Percentiles rank a stretch among this genome's conserved stretches.
These are phyloP conservation scores for Xylariomycetidae sp. DNA, from an alignment of 2,329 filamentous ascomycete genomes.

Conservation along the genomic window DNA sequence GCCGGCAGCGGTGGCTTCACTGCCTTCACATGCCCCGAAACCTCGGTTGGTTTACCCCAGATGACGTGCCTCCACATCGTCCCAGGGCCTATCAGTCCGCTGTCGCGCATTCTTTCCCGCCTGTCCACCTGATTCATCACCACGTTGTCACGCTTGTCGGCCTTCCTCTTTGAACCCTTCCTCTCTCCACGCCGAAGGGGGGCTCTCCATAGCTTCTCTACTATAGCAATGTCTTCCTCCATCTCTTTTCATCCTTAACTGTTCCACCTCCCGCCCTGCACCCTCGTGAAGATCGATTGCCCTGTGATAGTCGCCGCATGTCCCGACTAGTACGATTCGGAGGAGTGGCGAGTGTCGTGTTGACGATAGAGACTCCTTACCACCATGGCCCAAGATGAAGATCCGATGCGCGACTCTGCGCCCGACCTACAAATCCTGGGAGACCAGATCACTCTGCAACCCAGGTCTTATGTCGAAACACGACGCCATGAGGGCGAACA, in stretches of 20 bases:
- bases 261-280: not conserved
- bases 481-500: conserved; percentile 45
- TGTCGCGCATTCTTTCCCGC: too few relatives aligned
- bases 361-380: too few relatives aligned
- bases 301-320: too few relatives aligned
- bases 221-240: not conserved
- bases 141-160: too few relatives aligned
- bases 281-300: too few relatives aligned
- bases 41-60: conserved; percentile 10
- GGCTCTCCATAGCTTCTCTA: not conserved
- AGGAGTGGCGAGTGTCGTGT: too few relatives aligned
- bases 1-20: not conserved
- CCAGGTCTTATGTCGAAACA: conserved; percentile 58
- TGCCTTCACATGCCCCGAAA: conserved; percentile 13
- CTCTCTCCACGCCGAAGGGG: too few relatives aligned
- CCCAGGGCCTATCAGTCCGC: not conserved
- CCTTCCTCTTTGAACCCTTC: too few relatives aligned
- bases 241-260: not conserved
- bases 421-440: conserved; percentile 75
- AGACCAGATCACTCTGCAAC: conserved; percentile 68
- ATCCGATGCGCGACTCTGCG: conserved; percentile 46
- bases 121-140: not conserved
- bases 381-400: conserved; percentile 34
- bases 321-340: too few relatives aligned
- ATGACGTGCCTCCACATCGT: conserved; percentile 5